Conservation (phyloP, 352 stramenopile genomes). For the Pythium aphanidermatum region DNA sequence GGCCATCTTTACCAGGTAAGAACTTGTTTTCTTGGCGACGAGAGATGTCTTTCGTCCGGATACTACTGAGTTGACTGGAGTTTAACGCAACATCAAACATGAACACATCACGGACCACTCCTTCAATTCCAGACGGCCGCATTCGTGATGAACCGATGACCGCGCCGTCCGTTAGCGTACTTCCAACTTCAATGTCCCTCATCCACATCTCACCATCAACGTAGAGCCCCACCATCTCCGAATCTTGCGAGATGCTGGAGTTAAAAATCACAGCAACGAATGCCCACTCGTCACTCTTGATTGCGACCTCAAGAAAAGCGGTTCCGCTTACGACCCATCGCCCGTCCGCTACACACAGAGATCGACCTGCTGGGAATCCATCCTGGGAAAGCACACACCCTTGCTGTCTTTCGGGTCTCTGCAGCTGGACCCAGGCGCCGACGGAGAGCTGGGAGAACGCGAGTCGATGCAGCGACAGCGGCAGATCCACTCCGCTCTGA, state of each 20-base stretch:
- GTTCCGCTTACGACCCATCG: slow-evolving; percentile 25
- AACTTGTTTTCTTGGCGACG: too few relatives aligned
- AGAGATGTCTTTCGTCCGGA: too few relatives aligned
- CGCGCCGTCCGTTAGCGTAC: background rate
- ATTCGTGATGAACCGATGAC: slow-evolving; percentile 14
- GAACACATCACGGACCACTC: slow-evolving; percentile 37
- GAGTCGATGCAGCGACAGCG: slow-evolving; percentile 19
- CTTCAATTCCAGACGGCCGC: slow-evolving; percentile 23
- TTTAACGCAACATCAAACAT: slow-evolving; percentile 33
- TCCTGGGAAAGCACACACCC: slow-evolving; percentile 43
- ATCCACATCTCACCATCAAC: slow-evolving; percentile 15
- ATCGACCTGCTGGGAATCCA: slow-evolving; percentile 26
- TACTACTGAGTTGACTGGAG: slow-evolving; percentile 27
- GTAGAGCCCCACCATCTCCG: slow-evolving; percentile 7
- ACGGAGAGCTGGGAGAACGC: slow-evolving; percentile 29
- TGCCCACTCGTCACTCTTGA: slow-evolving; percentile 26
- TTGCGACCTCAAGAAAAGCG: background rate
- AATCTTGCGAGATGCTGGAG: too few relatives aligned
- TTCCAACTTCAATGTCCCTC: background rate
- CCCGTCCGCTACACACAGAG: slow-evolving; percentile 30
- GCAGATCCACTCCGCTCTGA: slow-evolving; percentile 26
- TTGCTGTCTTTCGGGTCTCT: slow-evolving; percentile 6
- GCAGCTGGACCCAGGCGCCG: slow-evolving; percentile 33
- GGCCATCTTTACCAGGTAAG: too few relatives aligned
- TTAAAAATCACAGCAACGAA: slow-evolving; percentile 39